phyloP scores from a whole-genome alignment of 2,329 filamentous ascomycete genomes.

The Calonectria pteridis region DNA sequence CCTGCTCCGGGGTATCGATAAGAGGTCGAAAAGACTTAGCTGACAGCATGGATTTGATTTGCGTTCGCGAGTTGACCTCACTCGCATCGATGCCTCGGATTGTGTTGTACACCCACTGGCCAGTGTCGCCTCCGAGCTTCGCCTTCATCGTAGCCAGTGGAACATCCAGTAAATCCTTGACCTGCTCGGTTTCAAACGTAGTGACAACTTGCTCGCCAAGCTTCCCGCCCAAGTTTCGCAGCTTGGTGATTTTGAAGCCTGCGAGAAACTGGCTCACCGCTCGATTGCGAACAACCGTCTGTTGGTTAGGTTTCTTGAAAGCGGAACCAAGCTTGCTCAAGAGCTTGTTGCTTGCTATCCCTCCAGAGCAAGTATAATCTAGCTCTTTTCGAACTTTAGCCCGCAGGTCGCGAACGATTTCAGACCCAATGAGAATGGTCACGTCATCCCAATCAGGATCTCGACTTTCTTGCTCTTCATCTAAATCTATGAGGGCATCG shows the following conservation, averaged over 20 bases:
- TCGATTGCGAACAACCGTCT: constrained; percentile 92
- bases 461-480: constrained; percentile 79
- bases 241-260: constrained; percentile 93
- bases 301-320: constrained; percentile 92
- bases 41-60: constrained; percentile 97
- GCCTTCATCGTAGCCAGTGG: constrained; percentile 81
- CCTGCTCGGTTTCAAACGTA: constrained; percentile 83
- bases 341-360: constrained; percentile 93
- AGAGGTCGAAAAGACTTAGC: constrained; percentile 93
- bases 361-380: constrained; percentile 92
- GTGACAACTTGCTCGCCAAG: constrained; percentile 87
- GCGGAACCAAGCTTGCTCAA: constrained; percentile 93
- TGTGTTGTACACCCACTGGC: constrained; percentile 85
- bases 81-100: constrained; percentile 88
- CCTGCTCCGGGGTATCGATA: constrained; percentile 84
- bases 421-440: constrained; percentile 85
- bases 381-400: constrained; percentile 75
- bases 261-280: constrained; percentile 84
- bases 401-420: constrained; percentile 86
- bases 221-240: constrained; percentile 95
- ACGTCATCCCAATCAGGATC: constrained; percentile 98
- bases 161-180: constrained; percentile 80
- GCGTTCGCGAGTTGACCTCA: constrained; percentile 90
- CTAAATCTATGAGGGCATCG: constrained; percentile 85
- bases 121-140: constrained; percentile 86